Base-by-base conservation (phyloP, 805 yeast genomes). In the Metschnikowia continentalis region DNA sequence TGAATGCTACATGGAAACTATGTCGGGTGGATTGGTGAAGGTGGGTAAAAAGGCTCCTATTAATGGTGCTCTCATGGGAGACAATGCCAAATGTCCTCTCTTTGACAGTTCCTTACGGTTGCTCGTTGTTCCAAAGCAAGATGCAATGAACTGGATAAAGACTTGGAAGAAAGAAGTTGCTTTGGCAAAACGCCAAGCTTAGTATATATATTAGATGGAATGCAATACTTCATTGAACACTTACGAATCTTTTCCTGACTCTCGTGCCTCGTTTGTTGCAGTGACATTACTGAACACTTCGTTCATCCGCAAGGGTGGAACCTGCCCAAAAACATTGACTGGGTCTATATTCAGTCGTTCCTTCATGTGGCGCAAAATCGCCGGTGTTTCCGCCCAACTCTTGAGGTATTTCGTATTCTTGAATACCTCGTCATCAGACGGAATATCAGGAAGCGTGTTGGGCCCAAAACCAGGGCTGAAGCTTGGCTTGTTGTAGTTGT, bases 1-100 rank as follows among this genome's bases (percentile, higher is more conserved):
- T 23, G 84, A 87, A 47, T 85, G 86, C 5, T 92, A 77, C 66
- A 83, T 88, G 83, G 97, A 89, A 65, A 89, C 97, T 0, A 76
- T 70, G 32, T 61, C 82, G 2, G 97, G 97, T 46, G 97, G 97
- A 0, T 75, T 92, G 53, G 84, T 90, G 42, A 90, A 89, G 67
- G 81, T 86, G 4, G 96, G 96, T 26, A 88, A 85, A 65, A 89
- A 87, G 56, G 78, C 83, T 20, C 72, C 87, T 1, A 64, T 92
- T 20, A 79, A 81, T 59, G 78, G 79, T 47, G 86, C 84, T 0
- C 74, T 92, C 55, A 77, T 81, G 70, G 76, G 81, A 46, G 80
- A 77, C 35, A 68, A 69, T 7, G 88, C 95, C 14, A 75, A 74
- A 22, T 82, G 89, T 7, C 96, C 96, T 2, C 66, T 91, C 40